phyloP scores from a whole-genome alignment of 805 yeast genomes.

The Komagataella phaffii region DNA sequence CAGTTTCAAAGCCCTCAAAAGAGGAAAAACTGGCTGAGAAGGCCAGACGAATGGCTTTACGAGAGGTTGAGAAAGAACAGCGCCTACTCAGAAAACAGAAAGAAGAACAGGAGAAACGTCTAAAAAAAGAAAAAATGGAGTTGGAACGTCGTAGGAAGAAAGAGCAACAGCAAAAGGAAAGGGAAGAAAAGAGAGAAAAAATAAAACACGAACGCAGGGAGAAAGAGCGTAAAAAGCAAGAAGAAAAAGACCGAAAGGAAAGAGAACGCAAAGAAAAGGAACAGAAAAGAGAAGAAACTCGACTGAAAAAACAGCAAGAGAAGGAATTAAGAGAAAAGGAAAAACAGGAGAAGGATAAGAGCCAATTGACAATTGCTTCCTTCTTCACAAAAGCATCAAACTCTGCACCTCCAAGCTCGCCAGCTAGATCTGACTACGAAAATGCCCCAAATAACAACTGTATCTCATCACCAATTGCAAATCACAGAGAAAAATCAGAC shows the following conservation, averaged over 20 bases:
- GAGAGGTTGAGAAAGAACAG: slow-evolving; percentile 5
- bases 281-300: not conserved
- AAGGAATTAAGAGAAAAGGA: slow-evolving; percentile 8
- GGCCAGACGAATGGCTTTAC: not conserved
- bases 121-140: not conserved
- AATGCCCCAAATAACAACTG: not conserved
- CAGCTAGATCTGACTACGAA: not conserved
- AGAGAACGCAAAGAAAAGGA: slow-evolving; percentile 2
- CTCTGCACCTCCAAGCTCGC: not conserved
- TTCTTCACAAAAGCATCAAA: slow-evolving; percentile 11
- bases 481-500: slow-evolving; percentile 10
- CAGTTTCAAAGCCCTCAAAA: not conserved
- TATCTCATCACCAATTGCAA: not conserved
- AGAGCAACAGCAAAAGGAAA: slow-evolving; percentile 5
- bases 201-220: slow-evolving; percentile 12
- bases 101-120: slow-evolving; percentile 6
- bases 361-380: slow-evolving; percentile 11
- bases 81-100: slow-evolving; percentile 5
- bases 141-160: not conserved
- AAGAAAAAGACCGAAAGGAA: slow-evolving; percentile 10
- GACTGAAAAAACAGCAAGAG: slow-evolving; percentile 5
- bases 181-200: slow-evolving; percentile 9
- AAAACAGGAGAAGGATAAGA: slow-evolving; percentile 9
- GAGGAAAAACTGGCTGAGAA: not conserved
- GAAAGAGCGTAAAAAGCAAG: slow-evolving; percentile 10